Evolutionary conservation across 805 yeast genomes (phyloP), one percentile per base, ranked within the genome.

Genomic region (Kluyveromyces aestuarii): DNA sequence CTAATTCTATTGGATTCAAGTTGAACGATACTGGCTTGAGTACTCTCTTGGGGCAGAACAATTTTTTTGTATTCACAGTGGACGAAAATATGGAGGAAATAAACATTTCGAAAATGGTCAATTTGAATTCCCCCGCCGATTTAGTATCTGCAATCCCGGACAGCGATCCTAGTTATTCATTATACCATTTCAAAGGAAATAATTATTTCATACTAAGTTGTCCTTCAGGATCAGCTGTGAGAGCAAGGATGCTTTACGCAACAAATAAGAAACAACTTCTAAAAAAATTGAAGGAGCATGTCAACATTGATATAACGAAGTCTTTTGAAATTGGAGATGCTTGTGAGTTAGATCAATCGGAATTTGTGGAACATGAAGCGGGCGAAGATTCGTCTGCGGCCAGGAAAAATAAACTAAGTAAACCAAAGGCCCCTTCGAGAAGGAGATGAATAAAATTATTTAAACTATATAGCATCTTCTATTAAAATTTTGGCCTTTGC

Each of bases 231-330:
- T 83, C 96, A 40, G 82, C 81, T 66, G 93, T 93, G 39, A 85
- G 83, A 64, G 93, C 89, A 46, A 77, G 98, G 58, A 91, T 91
- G 97, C 64, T 89, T 45, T 88, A 89, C 60, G 98, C 99, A 1
- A 78, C 96, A 2, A 84, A 83, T 52, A 84, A 81, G 60, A 74
- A 72, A 46, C 84, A 83, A 8, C 73, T 84, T 48, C 65, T 81
- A 35, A 72, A 71, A 42, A 72, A 75, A 50, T 68, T 85, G 60
- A 71, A 74, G 51, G 52, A 60, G 17, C 49, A 60, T 8, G 67
- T 67, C 41, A 62, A 61, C 1, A 55, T 73, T 36, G 60, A 62
- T 9, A 63, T 82, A 21, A 72, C 72, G 36, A 76, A 76, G 45
- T 63, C 72, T 11, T 61, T 84, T 19, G 93, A 85, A 62, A 80